Conservation (phyloP, 2,329 filamentous ascomycete species). For the Anthostomella pinea region DNA sequence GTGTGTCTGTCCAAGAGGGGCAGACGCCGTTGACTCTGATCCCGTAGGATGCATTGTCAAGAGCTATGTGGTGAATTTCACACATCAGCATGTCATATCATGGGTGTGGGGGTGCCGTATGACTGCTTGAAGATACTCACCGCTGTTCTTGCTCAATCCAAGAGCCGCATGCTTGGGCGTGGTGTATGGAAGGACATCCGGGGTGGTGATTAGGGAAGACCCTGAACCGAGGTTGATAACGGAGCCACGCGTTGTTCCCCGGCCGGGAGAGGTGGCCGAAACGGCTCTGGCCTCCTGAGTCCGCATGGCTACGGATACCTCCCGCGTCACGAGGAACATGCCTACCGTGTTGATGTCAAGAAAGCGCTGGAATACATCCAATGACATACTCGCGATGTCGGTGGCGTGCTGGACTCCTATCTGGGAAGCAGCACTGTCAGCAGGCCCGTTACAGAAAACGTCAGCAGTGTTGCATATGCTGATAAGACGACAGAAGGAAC, state of each 20-base stretch:
- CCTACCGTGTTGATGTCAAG: slow-evolving; percentile 12
- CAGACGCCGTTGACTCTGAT: slow-evolving; percentile 34
- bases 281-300: slow-evolving; percentile 6
- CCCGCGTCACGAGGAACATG: slow-evolving; percentile 9
- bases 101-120: neutral
- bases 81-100: neutral
- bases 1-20: slow-evolving; percentile 31
- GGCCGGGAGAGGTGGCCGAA: neutral
- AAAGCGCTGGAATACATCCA: slow-evolving; percentile 7
- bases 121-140: slow-evolving; percentile 5
- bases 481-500: no score
- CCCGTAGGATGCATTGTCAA: slow-evolving; percentile 24
- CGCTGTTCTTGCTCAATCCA: slow-evolving; percentile 7
- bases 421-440: no score
- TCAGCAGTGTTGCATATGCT: no score
- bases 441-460: neutral
- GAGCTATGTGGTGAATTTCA: slow-evolving; percentile 15
- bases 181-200: slow-evolving; percentile 12
- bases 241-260: slow-evolving; percentile 6
- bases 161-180: slow-evolving; percentile 11
- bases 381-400: neutral
- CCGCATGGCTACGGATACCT: slow-evolving; percentile 9
- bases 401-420: no score
- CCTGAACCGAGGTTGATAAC: slow-evolving; percentile 15
- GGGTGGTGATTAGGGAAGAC: slow-evolving; percentile 3